Base-by-base conservation (phyloP, 176 grass and related monocot species). In the Oryza meridionalis region DNA sequence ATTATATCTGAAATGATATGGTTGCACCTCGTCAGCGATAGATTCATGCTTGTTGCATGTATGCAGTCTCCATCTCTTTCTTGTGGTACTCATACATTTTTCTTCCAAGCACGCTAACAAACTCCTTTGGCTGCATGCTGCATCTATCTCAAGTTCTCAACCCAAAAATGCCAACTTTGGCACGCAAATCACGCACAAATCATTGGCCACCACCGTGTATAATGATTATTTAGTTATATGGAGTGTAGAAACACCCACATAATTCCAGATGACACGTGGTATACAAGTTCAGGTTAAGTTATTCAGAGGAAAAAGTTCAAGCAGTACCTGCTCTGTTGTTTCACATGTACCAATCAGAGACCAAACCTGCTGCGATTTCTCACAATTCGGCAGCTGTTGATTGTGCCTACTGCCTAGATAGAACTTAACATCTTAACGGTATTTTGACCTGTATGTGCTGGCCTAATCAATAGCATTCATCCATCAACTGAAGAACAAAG, bases 121-220 rank as follows among this genome's bases (percentile, higher is more conserved):
- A 58, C 78, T 35, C 51, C 27, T 50, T 83, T 75, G 81, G 42
- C 70, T 19, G 42, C 81, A 75, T 45, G 81, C 26, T 6, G 31
- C 58, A 19, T 35, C 21, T 12, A 32, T 40, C 32, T 40, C 32
- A 9, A 72, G 38, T 40, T 40, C 38, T 40, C 38, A 40, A 40
- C 38, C 35, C 49, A 22, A 7, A 25, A 26, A 42, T 19, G 82
- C 8, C 45, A 45, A 51, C 47, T 47, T 76, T 17, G 5, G 12
- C 33, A 75, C 82, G 72, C 44, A 53, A 67, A 84, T 84, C 72
- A 27, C 82, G 82, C 61, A 35, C 71, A 16, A 51, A 47, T 22
- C 22, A 46, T 24, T 1, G 71, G 17, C 67, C 38, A 10, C 7
- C 58, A 62, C 7, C 3, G 7, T n/a, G n/a, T 4, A n/a, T 0